Base-by-base conservation (phyloP, 768 basidiomycete species). In the Butyriboletus loyo region DNA sequence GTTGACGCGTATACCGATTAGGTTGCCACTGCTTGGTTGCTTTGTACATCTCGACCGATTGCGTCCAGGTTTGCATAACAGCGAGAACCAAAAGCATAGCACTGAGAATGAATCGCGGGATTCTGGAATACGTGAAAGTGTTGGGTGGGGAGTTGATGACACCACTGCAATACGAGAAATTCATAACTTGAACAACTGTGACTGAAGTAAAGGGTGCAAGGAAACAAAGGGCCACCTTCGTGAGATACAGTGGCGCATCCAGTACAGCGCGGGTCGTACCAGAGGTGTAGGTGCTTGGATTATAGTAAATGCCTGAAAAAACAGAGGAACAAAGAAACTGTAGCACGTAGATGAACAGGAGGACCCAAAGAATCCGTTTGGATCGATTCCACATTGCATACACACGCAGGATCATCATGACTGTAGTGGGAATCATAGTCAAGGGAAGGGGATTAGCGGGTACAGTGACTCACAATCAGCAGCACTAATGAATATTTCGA, bases 1-100 rank as follows among this genome's bases (percentile, higher is more conserved):
- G 19, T 3, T 4, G 41, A 5, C 28, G 22, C 39, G 54, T 39
- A 35, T 52, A 61, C 5, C 38, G 30, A 30, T 57, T 61, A 11
- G 14, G 37, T 4, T 38, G 38, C 59, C 57, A 60, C 1, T 8
- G 41, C 11, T 36, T 47, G 6, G 52, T 57, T 9, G 30, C 47
- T n/a, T 19, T 46, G 55, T 57, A 46, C 44, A 52, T 43, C 0
- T 24, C 13, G 3, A 56, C 2, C 1, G 44, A 42, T 22, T 56
- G 31, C 14, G n/a, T 46, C 37, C 42, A 5, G 7, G 30, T 40
- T 32, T 10, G 47, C 3, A n/a, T 6, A 13, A 44, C 7, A 17
- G 49, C 52, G 0, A 61, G 34, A 36, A 31, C 4, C 2, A 60
- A 22, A 9, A 60, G 28, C 2, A 21, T 2, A 9, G 28, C 8